Percentiles rank a stretch among this genome's conserved stretches.
Conservation (phyloP, 179 eudicot species). For the Beta corolliflora region DNA sequence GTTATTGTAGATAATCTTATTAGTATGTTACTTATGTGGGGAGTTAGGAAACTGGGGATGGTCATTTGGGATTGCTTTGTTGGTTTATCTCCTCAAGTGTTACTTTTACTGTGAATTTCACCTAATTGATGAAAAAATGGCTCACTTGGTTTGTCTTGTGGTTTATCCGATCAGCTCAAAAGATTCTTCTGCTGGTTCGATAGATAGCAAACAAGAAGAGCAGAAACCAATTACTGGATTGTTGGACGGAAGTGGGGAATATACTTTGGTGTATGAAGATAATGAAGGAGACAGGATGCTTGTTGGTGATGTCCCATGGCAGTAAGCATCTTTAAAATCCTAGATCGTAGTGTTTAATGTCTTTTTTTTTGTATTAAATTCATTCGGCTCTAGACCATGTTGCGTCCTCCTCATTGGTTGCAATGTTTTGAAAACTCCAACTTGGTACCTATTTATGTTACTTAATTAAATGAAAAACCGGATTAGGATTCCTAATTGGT, state of each 20-base stretch:
- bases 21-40: not conserved
- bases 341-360: slow-evolving; percentile 15
- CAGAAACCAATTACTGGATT: slow-evolving; percentile 57
- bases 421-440: slow-evolving; percentile 11
- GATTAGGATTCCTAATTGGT: slow-evolving; percentile 29
- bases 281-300: slow-evolving; percentile 97
- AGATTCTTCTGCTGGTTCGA: slow-evolving; percentile 48
- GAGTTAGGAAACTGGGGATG: slow-evolving; percentile 19
- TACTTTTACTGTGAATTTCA: not conserved
- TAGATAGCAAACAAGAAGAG: slow-evolving; percentile 42
- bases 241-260: slow-evolving; percentile 86
- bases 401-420: slow-evolving; percentile 12
- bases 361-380: not conserved
- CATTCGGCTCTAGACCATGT: not conserved
- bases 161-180: slow-evolving; percentile 57
- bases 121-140: not conserved
- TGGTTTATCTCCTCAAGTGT: not conserved
- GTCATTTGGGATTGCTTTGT: not conserved
- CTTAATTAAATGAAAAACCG: slow-evolving; percentile 26
- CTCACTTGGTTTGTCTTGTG: slow-evolving; percentile 24
- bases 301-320: slow-evolving; percentile 99
- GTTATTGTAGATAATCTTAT: not conserved
- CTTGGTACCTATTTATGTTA: not conserved
- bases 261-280: slow-evolving; percentile 94
- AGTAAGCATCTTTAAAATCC: slow-evolving; percentile 63